Evolutionary conservation across 2,329 filamentous ascomycete genomes (phyloP).

Genomic region (Aureobasidium sp.): DNA sequence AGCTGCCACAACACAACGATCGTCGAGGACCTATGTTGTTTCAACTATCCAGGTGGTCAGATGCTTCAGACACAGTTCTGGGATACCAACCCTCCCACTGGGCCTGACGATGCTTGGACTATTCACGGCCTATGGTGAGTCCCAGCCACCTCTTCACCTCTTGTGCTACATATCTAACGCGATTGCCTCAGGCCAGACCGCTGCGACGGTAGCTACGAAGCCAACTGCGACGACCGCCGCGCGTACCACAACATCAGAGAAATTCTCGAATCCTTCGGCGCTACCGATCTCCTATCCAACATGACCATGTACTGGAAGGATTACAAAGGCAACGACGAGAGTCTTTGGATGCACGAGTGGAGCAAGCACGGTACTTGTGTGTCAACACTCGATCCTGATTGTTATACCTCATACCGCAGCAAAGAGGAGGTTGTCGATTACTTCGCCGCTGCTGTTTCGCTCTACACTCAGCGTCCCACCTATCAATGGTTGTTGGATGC

Average conservation of each 20-base stretch:
- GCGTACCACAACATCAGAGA: slow-evolving; percentile 71
- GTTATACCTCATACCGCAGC: slow-evolving; percentile 64
- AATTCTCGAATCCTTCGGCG: slow-evolving; percentile 64
- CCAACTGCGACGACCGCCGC: slow-evolving; percentile 69
- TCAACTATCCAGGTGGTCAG: slow-evolving; percentile 76
- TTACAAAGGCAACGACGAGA: slow-evolving; percentile 67
- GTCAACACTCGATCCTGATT: slow-evolving; percentile 70
- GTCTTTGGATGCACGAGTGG: slow-evolving; percentile 78
- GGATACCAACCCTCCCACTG: slow-evolving; percentile 71
- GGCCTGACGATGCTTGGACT: slow-evolving; percentile 76
- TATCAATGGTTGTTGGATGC: slow-evolving; percentile 69
- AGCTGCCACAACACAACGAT: slow-evolving; percentile 71
- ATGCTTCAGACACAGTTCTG: slow-evolving; percentile 82
- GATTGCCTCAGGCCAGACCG: slow-evolving; percentile 44
- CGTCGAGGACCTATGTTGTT: slow-evolving; percentile 75
- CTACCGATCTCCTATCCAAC: slow-evolving; percentile 64
- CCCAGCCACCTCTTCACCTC: neutral
- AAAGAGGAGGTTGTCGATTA: slow-evolving; percentile 74
- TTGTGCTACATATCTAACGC: neutral
- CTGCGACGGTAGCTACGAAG: slow-evolving; percentile 75
- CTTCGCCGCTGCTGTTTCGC: slow-evolving; percentile 69
- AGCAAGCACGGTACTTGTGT: slow-evolving; percentile 79
- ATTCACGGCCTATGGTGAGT: slow-evolving; percentile 72
- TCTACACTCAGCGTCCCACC: slow-evolving; percentile 73
- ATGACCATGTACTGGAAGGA: slow-evolving; percentile 81